Evolutionary conservation across 495 filamentous ascomycete genomes (phyloP).

Genomic region (Penicillium steckii): DNA sequence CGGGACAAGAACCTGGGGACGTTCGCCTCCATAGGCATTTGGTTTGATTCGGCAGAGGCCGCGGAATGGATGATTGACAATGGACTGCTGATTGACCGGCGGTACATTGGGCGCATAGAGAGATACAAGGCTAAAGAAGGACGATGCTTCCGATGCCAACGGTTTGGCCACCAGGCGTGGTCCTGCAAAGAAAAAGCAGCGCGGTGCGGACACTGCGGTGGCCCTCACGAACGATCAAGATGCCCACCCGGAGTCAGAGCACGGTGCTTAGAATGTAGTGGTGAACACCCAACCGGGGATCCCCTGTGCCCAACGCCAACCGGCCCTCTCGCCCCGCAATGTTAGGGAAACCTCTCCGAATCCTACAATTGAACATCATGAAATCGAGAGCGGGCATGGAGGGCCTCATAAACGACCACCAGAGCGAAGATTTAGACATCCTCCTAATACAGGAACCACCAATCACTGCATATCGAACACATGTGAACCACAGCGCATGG

Average conservation of each 20-base stretch:
- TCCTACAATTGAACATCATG: constrained; percentile 32
- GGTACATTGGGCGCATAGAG: constrained; percentile 21
- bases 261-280: constrained; percentile 21
- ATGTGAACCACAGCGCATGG: constrained; percentile 32
- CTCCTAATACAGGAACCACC: constrained; percentile 28
- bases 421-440: constrained; percentile 23
- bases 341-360: constrained; percentile 1
- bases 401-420: constrained; percentile 27
- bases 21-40: constrained; percentile 19
- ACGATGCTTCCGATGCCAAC: constrained; percentile 25
- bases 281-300: constrained; percentile 23
- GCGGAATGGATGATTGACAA: constrained; percentile 21
- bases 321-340: constrained; percentile 10
- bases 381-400: constrained; percentile 29
- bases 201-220: constrained; percentile 24
- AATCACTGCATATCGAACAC: constrained; percentile 19
- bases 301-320: constrained; percentile 10
- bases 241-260: constrained; percentile 21
- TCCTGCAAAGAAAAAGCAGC: constrained; percentile 26
- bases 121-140: constrained; percentile 18
- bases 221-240: constrained; percentile 16
- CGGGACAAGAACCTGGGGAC: constrained; percentile 21
- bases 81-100: constrained; percentile 20
- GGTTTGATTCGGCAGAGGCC: constrained; percentile 22
- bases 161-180: constrained; percentile 29